phyloP scores from a whole-genome alignment of 2,329 filamentous ascomycete species.

The Claviceps africana region DNA sequence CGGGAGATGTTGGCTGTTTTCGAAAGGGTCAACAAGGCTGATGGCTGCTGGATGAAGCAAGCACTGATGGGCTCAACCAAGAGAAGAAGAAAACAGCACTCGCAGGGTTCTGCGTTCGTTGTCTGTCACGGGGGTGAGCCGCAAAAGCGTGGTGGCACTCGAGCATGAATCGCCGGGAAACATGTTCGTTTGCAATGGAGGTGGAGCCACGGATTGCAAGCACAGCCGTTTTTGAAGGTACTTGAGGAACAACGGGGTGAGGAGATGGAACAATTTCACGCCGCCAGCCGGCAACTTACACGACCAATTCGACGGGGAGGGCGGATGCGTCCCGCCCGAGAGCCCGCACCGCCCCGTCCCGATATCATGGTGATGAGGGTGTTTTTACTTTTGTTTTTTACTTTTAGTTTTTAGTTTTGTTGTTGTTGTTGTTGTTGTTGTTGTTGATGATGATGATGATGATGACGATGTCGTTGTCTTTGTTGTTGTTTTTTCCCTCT shows the following conservation, averaged over 20 bases:
- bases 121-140: not conserved
- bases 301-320: slow-evolving; percentile 28
- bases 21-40: not conserved
- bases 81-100: not conserved
- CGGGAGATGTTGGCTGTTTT: not conserved
- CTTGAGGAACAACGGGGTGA: not conserved
- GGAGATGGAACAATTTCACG: not conserved
- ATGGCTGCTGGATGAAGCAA: not conserved
- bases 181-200: not conserved
- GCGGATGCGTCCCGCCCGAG: slow-evolving; percentile 26
- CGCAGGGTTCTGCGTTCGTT: not conserved
- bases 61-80: not conserved
- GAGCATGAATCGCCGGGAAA: not conserved
- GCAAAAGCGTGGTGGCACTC: not conserved
- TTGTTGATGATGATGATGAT: too few relatives aligned
- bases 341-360: slow-evolving; percentile 30
- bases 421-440: too few relatives aligned
- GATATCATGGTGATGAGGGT: slow-evolving; percentile 28
- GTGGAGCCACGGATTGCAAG: not conserved
- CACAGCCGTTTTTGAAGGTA: not conserved
- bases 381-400: not conserved
- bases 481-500: not conserved
- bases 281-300: slow-evolving; percentile 18
- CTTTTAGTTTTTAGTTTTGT: too few relatives aligned
- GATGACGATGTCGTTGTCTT: too few relatives aligned